Evolutionary conservation across 1,284 basidiomycete species (phyloP), one percentile per base, ranked within the genome.

Genomic region (Ganoderma sp.): DNA sequence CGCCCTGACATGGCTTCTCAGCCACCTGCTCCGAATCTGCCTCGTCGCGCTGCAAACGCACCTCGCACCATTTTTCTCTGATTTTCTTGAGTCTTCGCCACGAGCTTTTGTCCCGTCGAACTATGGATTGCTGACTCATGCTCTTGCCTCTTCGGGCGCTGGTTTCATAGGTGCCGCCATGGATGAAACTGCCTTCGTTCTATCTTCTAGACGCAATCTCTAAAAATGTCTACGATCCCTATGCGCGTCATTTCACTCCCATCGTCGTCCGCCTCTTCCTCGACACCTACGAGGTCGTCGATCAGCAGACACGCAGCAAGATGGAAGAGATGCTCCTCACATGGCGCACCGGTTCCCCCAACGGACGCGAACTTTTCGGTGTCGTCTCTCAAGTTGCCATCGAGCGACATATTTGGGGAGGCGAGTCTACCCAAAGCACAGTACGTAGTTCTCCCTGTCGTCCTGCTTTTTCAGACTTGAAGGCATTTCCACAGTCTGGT

Each of bases 161-260:
- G 60, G 75, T 73, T 72, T 25, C 66, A 74, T 81, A 97, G 95
- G 94, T 95, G n/a, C 90, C 89, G n/a, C 90, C 93, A 15, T 90
- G 90, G 81, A 91, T 94, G 85, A 97, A 98, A 79, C 85, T 99
- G 5, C 97, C 98, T 0, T 87, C 94, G 0, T 94, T 99, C 75
- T 99, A 99, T 79, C 87, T 99, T 14, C 86, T 99, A 76, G 98
- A 99, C 78, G 97, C 97, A 19, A 96, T 99, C 70, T 94, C 93
- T 63, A 98, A 98, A 81, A 98, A 98, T 81, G 90, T 96, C 52
- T 96, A 90, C 72, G 88, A 93, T 57, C 95, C 96, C 15, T 98
- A 97, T 81, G 93, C 94, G 34, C 88, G 89, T 69, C 86, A 89
- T 69, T 95, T 97, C 74, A 84, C 93, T 25, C 85, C 88, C 6